Evolutionary conservation across 805 yeast species (phyloP), one percentile per base, ranked within the genome.

Genomic region (Hanseniaspora mollemarum): DNA sequence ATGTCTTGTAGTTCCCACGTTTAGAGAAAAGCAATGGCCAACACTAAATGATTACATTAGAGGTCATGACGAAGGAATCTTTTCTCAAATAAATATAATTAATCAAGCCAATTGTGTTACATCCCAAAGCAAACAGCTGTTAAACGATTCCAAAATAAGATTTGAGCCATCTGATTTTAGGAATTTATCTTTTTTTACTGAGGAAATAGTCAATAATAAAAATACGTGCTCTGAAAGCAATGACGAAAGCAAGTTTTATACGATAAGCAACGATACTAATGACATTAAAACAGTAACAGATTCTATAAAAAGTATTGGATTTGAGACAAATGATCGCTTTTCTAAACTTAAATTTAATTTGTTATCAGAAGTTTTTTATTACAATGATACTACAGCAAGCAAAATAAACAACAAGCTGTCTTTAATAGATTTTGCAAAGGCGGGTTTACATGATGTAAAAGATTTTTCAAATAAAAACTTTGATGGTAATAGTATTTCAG

Each of bases 1-100:
- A 31, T 46, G 43, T 9, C 33, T 46, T n/a, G 50, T 40, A 7
- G 33, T 46, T 13, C 50, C 50, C 8, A 46, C 50, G 9, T 46
- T 46, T 24, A 38, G 50, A 37, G 43, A 46, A 22, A n/a, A 46
- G 9, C 13, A 39, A 15, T 16, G 41, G 19, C 22, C 39, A 5
- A 29, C 25, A 13, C 32, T 46, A 13, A 33, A 31, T 7, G 50
- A 46, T 15, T 46, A 46, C n/a, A 31, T 46, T 24, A 38, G 13
- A 24, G 50, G 50, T 2, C 39, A 38, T 39, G 16, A 31, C 2
- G 21, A 29, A 13, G 44, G 44, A 4, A 38, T 9, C 16, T 28
- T 46, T 15, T 21, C 44, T 2, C 50, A 46, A 13, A 10, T 38
- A 12, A 44, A 46, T 9, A 39, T 46, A 6, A 28, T 46, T n/a